Conservation (phyloP, 208 protist species). For the Phytomonas sp. region DNA sequence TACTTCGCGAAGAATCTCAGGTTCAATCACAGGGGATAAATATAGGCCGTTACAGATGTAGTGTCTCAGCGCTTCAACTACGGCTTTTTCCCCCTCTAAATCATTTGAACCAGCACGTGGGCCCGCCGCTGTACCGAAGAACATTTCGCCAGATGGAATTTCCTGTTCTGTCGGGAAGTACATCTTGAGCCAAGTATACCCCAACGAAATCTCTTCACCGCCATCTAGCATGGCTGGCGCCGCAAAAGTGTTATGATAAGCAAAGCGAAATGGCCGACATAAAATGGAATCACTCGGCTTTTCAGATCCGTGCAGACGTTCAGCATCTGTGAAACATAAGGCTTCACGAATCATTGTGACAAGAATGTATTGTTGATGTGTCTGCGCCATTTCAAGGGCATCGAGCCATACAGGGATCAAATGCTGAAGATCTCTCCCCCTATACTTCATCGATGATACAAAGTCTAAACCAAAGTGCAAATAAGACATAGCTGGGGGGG, state of each 20-base stretch:
- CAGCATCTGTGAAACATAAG: conserved; percentile 10
- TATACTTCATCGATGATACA: conserved; percentile 22
- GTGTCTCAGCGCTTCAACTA: not conserved
- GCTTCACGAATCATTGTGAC: conserved; percentile 29
- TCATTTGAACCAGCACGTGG: not conserved
- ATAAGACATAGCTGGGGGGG: conserved; percentile 1
- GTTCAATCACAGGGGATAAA: conserved; percentile 38
- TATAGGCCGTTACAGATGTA: conserved; percentile 26
- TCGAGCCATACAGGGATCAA: conserved; percentile 17
- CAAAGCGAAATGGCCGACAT: conserved; percentile 27
- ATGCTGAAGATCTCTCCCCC: conserved; percentile 13
- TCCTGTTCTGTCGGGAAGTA: conserved; percentile 25
- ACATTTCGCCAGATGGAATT: conserved; percentile 18
- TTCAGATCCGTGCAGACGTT: not conserved
- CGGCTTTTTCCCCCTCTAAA: not conserved
- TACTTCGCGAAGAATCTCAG: conserved; percentile 38
- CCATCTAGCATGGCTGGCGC: conserved; percentile 69
- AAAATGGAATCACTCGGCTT: not conserved
- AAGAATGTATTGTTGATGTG: conserved; percentile 72
- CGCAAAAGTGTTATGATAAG: conserved; percentile 41
- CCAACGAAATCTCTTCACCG: conserved; percentile 54
- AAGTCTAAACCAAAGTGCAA: conserved; percentile 36
- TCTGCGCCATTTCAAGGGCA: conserved; percentile 17
- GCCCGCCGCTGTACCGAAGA: not conserved
- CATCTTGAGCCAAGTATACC: conserved; percentile 57